Evolutionary conservation across 2,329 filamentous ascomycete genomes (phyloP).

Genomic region (Cordyceps javanica): DNA sequence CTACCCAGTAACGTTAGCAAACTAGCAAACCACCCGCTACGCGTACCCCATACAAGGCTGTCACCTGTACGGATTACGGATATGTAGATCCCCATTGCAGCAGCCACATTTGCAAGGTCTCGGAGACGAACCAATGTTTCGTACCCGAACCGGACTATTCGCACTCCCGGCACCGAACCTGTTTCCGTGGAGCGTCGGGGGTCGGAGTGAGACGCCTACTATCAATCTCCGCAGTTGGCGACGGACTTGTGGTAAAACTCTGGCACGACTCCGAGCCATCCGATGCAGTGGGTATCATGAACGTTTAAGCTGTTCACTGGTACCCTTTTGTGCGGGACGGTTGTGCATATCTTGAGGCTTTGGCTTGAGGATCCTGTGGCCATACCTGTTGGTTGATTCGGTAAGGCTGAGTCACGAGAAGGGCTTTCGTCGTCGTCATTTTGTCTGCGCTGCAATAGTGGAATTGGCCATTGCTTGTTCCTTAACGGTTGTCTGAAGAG

Average conservation of each 20-base stretch:
- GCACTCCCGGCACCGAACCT: not conserved
- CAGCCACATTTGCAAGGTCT: not conserved
- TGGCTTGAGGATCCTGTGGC: too few species aligned
- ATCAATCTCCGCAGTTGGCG: constrained; percentile 1
- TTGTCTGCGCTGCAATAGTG: too few species aligned
- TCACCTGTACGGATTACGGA: too few species aligned
- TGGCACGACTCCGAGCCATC: not conserved
- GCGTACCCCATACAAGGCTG: not conserved
- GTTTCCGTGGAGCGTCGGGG: constrained; percentile 2
- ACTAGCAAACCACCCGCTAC: too few species aligned
- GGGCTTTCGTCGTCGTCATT: too few species aligned
- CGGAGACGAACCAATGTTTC: not conserved
- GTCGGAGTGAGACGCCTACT: not conserved
- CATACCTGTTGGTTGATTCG: too few species aligned
- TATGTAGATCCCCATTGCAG: not conserved
- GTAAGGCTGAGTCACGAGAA: too few species aligned
- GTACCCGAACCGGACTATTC: not conserved
- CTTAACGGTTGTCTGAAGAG: too few species aligned
- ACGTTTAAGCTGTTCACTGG: not conserved
- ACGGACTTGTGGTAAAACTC: not conserved
- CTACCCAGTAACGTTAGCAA: too few species aligned
- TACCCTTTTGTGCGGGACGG: not conserved
- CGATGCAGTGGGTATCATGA: not conserved
- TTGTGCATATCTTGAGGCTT: not conserved
- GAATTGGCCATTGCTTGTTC: too few species aligned